phyloP scores from a whole-genome alignment of 148 eudicot species.

The Salicornia ramosissima region DNA sequence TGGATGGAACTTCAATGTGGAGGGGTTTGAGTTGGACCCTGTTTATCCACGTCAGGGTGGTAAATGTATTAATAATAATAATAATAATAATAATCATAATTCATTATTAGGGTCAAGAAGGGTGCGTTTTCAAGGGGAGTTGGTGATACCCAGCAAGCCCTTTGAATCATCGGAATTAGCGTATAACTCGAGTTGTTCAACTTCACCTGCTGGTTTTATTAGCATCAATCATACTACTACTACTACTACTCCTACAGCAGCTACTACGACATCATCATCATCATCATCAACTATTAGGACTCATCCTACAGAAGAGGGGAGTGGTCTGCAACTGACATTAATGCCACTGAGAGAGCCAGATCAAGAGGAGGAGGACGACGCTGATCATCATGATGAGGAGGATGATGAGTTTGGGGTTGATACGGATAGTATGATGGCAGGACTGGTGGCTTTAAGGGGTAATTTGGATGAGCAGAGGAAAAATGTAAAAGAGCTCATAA shows the following conservation, averaged over 20 bases:
- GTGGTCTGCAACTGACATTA: no score
- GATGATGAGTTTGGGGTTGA: conserved; percentile 27
- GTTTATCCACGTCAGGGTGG: conserved; percentile 37
- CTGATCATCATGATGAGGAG: conserved; percentile 12
- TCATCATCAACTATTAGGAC: no score
- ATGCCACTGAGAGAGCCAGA: no score
- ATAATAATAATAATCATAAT: no score
- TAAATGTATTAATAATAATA: neutral
- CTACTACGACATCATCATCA: no score
- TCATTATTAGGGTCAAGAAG: conserved; percentile 13
- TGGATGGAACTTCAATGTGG: conserved; percentile 80
- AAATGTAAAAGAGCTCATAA: conserved; percentile 43
- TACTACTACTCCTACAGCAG: conserved; percentile 2
- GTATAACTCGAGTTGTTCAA: conserved; percentile 17
- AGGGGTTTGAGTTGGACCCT: conserved; percentile 63
- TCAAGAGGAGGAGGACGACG: conserved; percentile 21
- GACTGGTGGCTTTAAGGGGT: conserved; percentile 40
- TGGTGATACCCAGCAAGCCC: conserved; percentile 26
- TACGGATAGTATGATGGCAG: conserved; percentile 41
- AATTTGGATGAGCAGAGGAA: conserved; percentile 68
- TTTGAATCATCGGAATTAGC: conserved; percentile 21
- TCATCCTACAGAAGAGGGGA: conserved; percentile 20
- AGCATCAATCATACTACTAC: conserved; percentile 16
- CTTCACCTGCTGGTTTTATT: conserved; percentile 7
- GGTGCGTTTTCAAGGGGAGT: conserved; percentile 26